phyloP scores from a whole-genome alignment of 2,329 filamentous ascomycete species.

The Xylariomycetidae sp. region DNA sequence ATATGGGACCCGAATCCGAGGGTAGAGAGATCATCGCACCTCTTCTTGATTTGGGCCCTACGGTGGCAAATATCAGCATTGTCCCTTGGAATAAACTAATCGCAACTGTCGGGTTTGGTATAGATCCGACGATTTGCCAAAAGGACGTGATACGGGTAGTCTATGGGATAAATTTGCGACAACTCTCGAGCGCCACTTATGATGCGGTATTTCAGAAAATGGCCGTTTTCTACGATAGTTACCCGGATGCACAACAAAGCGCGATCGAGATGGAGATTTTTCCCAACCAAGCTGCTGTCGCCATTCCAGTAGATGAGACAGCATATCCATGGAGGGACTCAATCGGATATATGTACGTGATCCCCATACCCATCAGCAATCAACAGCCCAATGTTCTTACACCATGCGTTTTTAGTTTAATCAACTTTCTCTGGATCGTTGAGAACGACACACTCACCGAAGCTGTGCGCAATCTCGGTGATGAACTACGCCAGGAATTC shows the following conservation, averaged over 20 bases:
- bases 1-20: constrained; percentile 1
- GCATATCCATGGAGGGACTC: constrained; percentile 17
- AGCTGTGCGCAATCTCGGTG: not conserved
- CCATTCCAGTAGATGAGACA: constrained; percentile 11
- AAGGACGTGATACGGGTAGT: not conserved
- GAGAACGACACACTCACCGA: too few species aligned
- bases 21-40: constrained; percentile 1
- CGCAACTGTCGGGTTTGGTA: not conserved
- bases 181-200: constrained; percentile 1
- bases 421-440: too few species aligned
- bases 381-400: too few species aligned
- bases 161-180: constrained; percentile 1
- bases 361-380: too few species aligned
- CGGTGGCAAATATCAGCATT: not conserved
- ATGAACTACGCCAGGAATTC: not conserved
- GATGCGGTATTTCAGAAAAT: constrained; percentile 1
- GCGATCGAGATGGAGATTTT: constrained; percentile 6
- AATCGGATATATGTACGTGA: constrained; percentile 5
- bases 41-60: constrained; percentile 1
- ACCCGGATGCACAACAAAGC: constrained; percentile 2
- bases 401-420: too few species aligned
- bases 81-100: constrained; percentile 5
- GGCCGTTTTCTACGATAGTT: constrained; percentile 1
- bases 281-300: constrained; percentile 5
- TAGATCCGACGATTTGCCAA: not conserved